Percentiles rank a stretch among this genome's conserved stretches.
Conservation (phyloP, 1,284 basidiomycete species). For the Hypsizygus ulmarius region DNA sequence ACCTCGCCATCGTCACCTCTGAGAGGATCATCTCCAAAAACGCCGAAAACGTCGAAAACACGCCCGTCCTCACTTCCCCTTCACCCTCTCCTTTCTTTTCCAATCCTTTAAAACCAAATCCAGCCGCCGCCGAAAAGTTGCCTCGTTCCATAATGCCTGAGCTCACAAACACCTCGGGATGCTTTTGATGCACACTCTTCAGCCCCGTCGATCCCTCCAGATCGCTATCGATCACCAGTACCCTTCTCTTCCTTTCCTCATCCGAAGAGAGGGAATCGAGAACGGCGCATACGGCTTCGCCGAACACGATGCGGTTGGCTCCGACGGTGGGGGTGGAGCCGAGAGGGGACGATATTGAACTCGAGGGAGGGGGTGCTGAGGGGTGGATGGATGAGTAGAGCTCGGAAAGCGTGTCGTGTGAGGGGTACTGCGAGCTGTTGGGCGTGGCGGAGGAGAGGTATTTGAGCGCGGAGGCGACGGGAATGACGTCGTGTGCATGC, state of each 20-base stretch:
- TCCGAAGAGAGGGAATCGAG: slow-evolving; percentile 65
- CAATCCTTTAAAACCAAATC: slow-evolving; percentile 67
- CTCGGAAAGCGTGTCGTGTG: too few relatives aligned
- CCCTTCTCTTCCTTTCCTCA: slow-evolving; percentile 74
- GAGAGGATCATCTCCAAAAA: slow-evolving; percentile 88
- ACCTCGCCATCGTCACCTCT: slow-evolving; percentile 85
- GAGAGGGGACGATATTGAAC: slow-evolving; percentile 67
- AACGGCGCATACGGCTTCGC: slow-evolving; percentile 76
- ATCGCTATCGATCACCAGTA: slow-evolving; percentile 86
- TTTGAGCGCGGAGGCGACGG: slow-evolving; percentile 71
- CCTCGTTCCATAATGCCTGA: slow-evolving; percentile 84
- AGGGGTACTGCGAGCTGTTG: too few relatives aligned
- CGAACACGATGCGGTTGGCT: slow-evolving; percentile 80
- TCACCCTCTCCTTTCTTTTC: slow-evolving; percentile 8
- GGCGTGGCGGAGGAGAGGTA: slow-evolving; percentile 45
- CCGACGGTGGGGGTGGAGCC: slow-evolving; percentile 72
- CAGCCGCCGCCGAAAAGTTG: slow-evolving; percentile 82
- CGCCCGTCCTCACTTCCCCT: slow-evolving; percentile 62
- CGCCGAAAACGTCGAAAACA: slow-evolving; percentile 85
- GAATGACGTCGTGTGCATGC: slow-evolving; percentile 82
- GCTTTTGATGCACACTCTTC: slow-evolving; percentile 82
- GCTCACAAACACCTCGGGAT: slow-evolving; percentile 81
- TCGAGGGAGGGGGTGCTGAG: slow-evolving; percentile 73
- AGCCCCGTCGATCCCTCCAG: slow-evolving; percentile 85
- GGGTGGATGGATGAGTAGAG: background rate